phyloP scores from a whole-genome alignment of 2,329 filamentous ascomycete species.

The Thermomyces lanuginosus region DNA sequence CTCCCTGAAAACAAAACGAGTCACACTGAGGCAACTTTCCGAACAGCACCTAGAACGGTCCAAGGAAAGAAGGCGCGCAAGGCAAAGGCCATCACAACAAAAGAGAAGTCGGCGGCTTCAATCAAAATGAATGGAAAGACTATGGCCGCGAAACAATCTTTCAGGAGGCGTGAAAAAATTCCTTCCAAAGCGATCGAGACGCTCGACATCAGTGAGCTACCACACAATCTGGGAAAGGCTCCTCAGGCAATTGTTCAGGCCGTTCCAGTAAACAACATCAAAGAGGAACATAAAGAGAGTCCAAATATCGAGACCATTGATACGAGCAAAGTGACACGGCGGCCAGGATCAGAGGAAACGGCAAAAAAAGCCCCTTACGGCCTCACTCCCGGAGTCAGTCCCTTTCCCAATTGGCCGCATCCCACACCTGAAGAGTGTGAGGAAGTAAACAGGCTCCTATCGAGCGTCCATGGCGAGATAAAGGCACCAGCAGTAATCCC shows the following conservation, averaged over 20 bases:
- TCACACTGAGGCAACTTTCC: constrained; percentile 8
- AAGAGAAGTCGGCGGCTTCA: constrained; percentile 2
- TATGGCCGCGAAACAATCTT: constrained; percentile 13
- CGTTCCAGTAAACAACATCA: constrained; percentile 3
- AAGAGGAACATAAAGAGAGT: constrained; percentile 6
- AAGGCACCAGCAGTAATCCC: constrained; percentile 50
- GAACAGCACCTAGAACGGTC: constrained; percentile 12
- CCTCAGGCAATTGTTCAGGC: background rate
- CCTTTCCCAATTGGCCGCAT: constrained; percentile 49
- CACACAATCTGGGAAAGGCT: constrained; percentile 38
- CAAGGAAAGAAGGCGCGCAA: background rate
- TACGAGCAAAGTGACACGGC: background rate
- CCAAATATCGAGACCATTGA: background rate
- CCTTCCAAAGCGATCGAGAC: constrained; percentile 2
- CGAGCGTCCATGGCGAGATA: constrained; percentile 48
- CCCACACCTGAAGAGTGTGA: constrained; percentile 55
- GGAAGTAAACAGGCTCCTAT: constrained; percentile 50
- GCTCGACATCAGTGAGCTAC: constrained; percentile 30
- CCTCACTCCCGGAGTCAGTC: constrained; percentile 38
- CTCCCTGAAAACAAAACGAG: constrained; percentile 6
- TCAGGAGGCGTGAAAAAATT: constrained; percentile 12
- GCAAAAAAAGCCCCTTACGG: constrained; percentile 32
- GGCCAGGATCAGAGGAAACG: constrained; percentile 7
- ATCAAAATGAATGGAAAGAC: constrained; percentile 11
- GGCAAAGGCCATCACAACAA: background rate